phyloP scores from a whole-genome alignment of 2,329 filamentous ascomycete genomes.

The Cordyceps farinosa region DNA sequence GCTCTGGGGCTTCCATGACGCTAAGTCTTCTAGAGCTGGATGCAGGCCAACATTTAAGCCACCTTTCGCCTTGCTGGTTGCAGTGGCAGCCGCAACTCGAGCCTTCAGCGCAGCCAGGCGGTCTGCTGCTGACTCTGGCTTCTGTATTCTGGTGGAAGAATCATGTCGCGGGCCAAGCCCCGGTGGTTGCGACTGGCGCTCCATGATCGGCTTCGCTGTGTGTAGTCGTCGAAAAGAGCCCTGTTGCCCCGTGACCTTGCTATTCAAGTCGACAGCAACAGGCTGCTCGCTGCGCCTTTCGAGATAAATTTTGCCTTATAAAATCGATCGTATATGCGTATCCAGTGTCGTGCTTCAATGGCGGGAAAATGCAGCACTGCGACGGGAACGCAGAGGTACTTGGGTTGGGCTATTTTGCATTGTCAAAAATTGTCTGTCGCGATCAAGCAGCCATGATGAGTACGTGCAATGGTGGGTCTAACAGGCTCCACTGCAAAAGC shows the following conservation, averaged over 20 bases:
- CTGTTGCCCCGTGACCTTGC: background rate
- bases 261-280: background rate
- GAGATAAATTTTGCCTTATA: background rate
- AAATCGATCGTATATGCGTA: background rate
- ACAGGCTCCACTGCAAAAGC: background rate
- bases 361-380: background rate
- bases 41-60: slow-evolving; percentile 74
- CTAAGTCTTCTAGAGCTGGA: slow-evolving; percentile 64
- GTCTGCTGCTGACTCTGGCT: slow-evolving; percentile 57
- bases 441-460: background rate
- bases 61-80: slow-evolving; percentile 55
- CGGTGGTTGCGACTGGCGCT: slow-evolving; percentile 47
- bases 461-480: background rate
- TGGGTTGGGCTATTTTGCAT: background rate
- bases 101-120: slow-evolving; percentile 74
- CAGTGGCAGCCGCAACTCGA: slow-evolving; percentile 72
- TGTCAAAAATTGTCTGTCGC: slow-evolving; percentile 3
- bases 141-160: slow-evolving; percentile 50
- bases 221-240: background rate
- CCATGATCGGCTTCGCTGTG: slow-evolving; percentile 37
- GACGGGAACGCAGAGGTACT: background rate
- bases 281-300: background rate
- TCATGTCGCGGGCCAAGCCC: slow-evolving; percentile 57
- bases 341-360: background rate
- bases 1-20: slow-evolving; percentile 42